Conservation (phyloP, 495 filamentous ascomycete species). For the Astrocystis sublimbata region DNA sequence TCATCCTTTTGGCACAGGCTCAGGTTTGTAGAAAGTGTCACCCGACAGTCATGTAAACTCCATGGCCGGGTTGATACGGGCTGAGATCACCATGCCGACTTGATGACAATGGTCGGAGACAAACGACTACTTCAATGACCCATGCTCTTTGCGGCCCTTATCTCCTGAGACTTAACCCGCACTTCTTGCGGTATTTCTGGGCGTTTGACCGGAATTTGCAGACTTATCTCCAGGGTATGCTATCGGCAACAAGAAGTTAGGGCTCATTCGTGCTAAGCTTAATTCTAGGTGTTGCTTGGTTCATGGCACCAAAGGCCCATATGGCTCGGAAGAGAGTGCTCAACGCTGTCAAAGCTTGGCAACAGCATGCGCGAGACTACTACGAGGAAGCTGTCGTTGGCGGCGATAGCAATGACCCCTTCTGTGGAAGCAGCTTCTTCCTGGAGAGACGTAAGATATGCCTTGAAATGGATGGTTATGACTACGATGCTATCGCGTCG, state of each 20-base stretch:
- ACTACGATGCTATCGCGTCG: conserved; percentile 32
- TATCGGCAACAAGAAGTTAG: background rate
- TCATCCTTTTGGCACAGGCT: conserved; percentile 26
- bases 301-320: conserved; percentile 30
- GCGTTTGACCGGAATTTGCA: conserved; percentile 32
- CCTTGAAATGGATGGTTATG: conserved; percentile 31
- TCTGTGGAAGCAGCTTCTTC: conserved; percentile 36
- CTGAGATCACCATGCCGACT: conserved; percentile 25
- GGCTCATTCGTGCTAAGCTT: background rate
- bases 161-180: conserved; percentile 29
- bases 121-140: conserved; percentile 26
- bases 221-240: conserved; percentile 31
- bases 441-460: conserved; percentile 32
- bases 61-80: conserved; percentile 16
- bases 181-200: conserved; percentile 33
- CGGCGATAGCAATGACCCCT: conserved; percentile 33
- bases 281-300: conserved; percentile 25
- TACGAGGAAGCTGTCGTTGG: conserved; percentile 16
- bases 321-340: conserved; percentile 25
- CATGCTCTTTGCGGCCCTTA: conserved; percentile 35
- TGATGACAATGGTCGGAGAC: conserved; percentile 30
- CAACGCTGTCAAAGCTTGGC: conserved; percentile 28
- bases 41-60: conserved; percentile 16
- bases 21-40: conserved; percentile 24
- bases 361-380: conserved; percentile 31